Conservation (phyloP, 2,329 filamentous ascomycete genomes). For the Zymoseptoria pseudotritici region DNA sequence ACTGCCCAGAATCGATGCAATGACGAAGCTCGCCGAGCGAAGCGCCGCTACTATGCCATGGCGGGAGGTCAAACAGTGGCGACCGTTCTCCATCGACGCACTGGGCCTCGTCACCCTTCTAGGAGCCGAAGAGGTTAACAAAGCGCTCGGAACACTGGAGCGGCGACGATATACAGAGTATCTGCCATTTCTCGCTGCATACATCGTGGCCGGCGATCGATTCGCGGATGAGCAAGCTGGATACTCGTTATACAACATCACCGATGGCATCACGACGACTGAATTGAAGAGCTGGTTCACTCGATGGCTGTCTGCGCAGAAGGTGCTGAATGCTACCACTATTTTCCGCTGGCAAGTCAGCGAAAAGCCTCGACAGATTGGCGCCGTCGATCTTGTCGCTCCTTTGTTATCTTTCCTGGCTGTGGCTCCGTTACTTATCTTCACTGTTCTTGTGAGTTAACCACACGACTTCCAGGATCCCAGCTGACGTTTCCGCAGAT, state of each 20-base stretch:
- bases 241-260: slow-evolving; percentile 9
- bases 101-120: slow-evolving; percentile 12
- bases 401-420: background rate
- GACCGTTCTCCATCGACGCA: slow-evolving; percentile 9
- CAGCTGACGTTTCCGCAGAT: background rate
- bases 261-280: slow-evolving; percentile 8
- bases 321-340: slow-evolving; percentile 7
- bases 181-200: slow-evolving; percentile 9
- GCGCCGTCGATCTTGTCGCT: background rate
- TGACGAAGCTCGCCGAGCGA: background rate
- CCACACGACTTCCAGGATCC: background rate
- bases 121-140: slow-evolving; percentile 11
- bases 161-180: slow-evolving; percentile 7
- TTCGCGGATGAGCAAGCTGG: slow-evolving; percentile 8
- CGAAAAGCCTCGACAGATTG: background rate
- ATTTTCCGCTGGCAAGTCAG: slow-evolving; percentile 3
- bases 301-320: slow-evolving; percentile 5
- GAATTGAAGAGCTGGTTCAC: slow-evolving; percentile 11
- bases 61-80: slow-evolving; percentile 2
- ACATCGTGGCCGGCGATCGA: slow-evolving; percentile 8
- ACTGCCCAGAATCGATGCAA: background rate
- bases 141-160: slow-evolving; percentile 6
- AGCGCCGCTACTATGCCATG: background rate
- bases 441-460: background rate
- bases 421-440: background rate